Base-by-base conservation (phyloP, 1,284 basidiomycete species). In the Malassezia caprae region DNA sequence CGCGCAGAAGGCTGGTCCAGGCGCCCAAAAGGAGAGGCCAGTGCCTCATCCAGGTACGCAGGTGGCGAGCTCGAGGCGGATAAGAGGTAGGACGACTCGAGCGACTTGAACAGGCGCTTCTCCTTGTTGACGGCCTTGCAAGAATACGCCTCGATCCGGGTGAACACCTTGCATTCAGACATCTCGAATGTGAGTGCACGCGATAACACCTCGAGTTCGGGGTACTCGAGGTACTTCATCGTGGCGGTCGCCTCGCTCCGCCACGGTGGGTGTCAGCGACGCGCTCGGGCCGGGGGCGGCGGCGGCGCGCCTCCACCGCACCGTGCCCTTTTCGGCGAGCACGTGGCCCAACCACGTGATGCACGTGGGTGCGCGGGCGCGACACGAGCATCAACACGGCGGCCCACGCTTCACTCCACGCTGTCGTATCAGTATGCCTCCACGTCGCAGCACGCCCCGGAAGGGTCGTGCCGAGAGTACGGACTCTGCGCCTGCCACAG, bases 41-140 rank as follows among this genome's bases (percentile, higher is more conserved):
- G 61, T 13, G 63, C 62, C 53, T 58, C 70, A n/a, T 71, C 69
- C 42, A 68, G 60, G 42, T 68, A 67, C 46, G 65, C 64, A 2
- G 68, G 68, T 6, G 70, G 70, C 26, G 70, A 73, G 10, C 58
- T 67, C 11, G 70, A 72, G 4, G 68, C 68, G 1, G 67, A 63
- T 21, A 60, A 60, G 13, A 68, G 59, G 39, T 72, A 72, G 17
- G 67, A 62, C 4, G 63, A 65, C 47, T 74, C 70, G 77, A 96
- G 84, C 13, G 84, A 80, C 74, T 88, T 90, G 81, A 90, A 91
- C 75, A 96, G 84, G 74, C 88, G 89, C 82, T 91, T 90, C 80
- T 98, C 94, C 73, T 88, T 87, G 64, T 88, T 88, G 76, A 96
- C 86, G 70, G 90, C 87, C 81, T 98, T 98, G 82, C 90, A 93